Evolutionary conservation across 345 rosid species (phyloP), one percentile per base, ranked within the genome.

Genomic region (Rubroshorea leprosula): DNA sequence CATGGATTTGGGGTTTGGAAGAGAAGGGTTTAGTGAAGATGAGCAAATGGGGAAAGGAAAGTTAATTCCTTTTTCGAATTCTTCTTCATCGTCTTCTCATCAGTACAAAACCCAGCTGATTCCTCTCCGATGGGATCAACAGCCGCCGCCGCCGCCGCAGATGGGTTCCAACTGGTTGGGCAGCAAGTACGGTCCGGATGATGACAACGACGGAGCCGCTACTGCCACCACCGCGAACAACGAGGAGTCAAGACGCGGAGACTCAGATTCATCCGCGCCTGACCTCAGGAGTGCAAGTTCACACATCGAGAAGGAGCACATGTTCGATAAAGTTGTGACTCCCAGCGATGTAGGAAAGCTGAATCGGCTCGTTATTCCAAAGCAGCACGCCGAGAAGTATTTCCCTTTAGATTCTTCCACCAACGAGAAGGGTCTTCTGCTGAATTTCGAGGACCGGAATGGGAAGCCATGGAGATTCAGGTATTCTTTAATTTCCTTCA

Each of bases 381-480:
- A 78, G 58, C 85, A 84, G 55, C 82, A 87, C 71, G 83, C 89
- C 3, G 96, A 89, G 80, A 89, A 76, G 72, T 82, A 79, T 71
- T 86, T 89, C 65, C 98, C 96, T 0, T 74, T 91, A 22, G 90
- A 89, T 72, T 78, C 86, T 5, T 74, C 93, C 12, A 41, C 80
- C 1, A 83, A 79, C 75, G 85, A 84, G 39, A 86, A 81, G 71
- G 94, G 86, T 44, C 80, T 85, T 43, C 72, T 86, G 43, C 61
- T 86, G 71, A 83, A 81, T 62, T 86, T 86, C 73, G 87, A 86
- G 68, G 94, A 86, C 60, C 57, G 75, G 19, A 75, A 71, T 67
- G 89, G 85, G 16, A 86, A 79, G 66, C 60, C 67, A 13, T 83
- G 87, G 94, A 79, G 79, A 46, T 86, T 86, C 50, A 74, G 87